A percentile compares a stretch with the other conserved stretches of the same genome.
Evolutionary conservation across 352 stramenopile genomes (phyloP).

Genomic region (Globisporangium polare): DNA sequence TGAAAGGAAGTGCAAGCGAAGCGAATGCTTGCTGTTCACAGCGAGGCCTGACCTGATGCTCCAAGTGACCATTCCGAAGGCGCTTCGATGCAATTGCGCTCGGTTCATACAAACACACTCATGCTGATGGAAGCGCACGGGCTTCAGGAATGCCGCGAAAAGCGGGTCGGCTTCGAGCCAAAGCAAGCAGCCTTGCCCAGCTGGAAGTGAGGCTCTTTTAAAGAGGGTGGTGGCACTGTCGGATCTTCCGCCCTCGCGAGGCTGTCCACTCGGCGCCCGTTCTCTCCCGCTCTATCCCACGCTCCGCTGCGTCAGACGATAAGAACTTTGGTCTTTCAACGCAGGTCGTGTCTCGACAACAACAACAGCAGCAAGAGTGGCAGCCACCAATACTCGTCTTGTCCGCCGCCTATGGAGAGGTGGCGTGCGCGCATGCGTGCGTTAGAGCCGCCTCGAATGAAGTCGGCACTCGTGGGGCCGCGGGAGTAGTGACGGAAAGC

Average conservation of each 20-base stretch:
- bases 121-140: no score
- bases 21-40: no score
- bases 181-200: no score
- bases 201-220: neutral
- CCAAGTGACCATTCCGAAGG: no score
- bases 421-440: slow-evolving; percentile 9
- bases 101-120: no score
- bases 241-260: slow-evolving; percentile 11
- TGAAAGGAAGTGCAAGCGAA: neutral
- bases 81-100: no score
- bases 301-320: neutral
- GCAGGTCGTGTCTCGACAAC: neutral
- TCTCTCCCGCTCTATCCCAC: slow-evolving; percentile 12
- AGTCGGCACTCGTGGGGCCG: neutral
- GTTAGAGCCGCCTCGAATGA: neutral
- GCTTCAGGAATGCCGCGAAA: neutral
- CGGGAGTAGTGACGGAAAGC: neutral
- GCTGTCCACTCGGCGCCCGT: neutral
- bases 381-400: neutral
- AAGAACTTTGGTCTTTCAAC: neutral
- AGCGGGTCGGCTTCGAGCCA: neutral
- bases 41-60: no score
- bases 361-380: no score
- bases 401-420: neutral
- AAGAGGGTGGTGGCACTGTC: neutral